Evolutionary conservation across 2,329 filamentous ascomycete species (phyloP), one percentile per base, ranked within the genome.

Genomic region (Fusarium zealandicum): DNA sequence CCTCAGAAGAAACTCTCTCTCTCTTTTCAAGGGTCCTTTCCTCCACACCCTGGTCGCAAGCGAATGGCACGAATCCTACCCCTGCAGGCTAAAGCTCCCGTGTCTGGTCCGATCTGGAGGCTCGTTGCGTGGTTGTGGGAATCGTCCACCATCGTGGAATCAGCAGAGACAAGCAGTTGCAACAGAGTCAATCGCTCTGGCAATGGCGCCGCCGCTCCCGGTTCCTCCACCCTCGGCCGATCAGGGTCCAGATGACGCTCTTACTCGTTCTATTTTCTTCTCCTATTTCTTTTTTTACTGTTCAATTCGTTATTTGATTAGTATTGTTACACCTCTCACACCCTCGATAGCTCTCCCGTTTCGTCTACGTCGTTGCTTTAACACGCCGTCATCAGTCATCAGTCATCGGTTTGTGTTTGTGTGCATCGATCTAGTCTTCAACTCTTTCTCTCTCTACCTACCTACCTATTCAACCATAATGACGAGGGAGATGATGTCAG

Each of bases 61-160:
- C 40, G 18, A 57, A 25, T 48, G 41, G 31, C 55, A 40, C 45
- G 40, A 28, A 40, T 20, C 38, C 25, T 57, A 51, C 54, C 63
- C 63, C 62, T 66, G 63, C 47, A 41, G 31, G 45, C 58, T 60
- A 53, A 44, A 61, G 43, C 57, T 58, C 51, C 54, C 47, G 50
- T n/a, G 57, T 50, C 52, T 65, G 64, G 65, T 57, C 53, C 68
- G 68, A 70, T 70, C 68, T 53, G 25, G 51, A 64, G 51, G 44
- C 16, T 40, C 46, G 46, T 49, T 52, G 57, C 57, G 46, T 37
- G 39, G 55, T 37, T 54, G 51, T 69, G 59, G 49, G 46, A 33
- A 70, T 70, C 68, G 67, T 41, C 18, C 18, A 51, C 35, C 41
- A 48, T 51, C 53, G 27, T 20, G 18, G 17, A 47, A 38, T 40